phyloP scores from a whole-genome alignment of 306 rosid genomes.

The Begonia peltatifolia region DNA sequence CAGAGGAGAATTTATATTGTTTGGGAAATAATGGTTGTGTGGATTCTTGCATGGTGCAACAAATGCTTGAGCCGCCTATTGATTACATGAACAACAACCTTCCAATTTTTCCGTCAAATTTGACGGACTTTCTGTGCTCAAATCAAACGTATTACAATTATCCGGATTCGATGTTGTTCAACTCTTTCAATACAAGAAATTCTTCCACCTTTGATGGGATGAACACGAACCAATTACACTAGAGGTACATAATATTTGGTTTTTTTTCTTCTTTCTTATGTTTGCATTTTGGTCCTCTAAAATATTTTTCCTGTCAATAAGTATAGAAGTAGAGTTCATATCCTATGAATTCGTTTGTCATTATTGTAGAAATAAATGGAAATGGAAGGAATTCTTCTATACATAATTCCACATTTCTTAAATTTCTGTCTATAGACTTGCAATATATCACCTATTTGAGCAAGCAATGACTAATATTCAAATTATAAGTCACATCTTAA shows the following conservation, averaged over 20 bases:
- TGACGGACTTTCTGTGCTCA: slow-evolving; percentile 7
- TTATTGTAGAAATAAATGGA: too few relatives aligned
- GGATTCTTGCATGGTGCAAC: slow-evolving; percentile 28
- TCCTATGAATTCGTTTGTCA: not conserved
- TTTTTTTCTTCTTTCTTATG: not conserved
- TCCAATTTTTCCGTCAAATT: slow-evolving; percentile 6
- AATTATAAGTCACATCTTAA: too few relatives aligned
- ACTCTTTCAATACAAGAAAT: not conserved
- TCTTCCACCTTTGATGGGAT: not conserved
- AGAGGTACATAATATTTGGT: not conserved
- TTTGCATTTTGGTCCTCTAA: too few relatives aligned
- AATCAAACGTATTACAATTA: slow-evolving; percentile 11
- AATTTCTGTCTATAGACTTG: too few relatives aligned
- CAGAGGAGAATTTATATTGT: slow-evolving; percentile 36
- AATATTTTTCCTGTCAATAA: too few relatives aligned
- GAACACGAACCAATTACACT: not conserved
- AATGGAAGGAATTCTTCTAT: too few relatives aligned
- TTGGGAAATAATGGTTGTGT: slow-evolving; percentile 23
- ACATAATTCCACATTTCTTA: too few relatives aligned
- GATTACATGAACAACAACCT: slow-evolving; percentile 3
- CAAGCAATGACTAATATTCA: too few relatives aligned
- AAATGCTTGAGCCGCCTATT: slow-evolving; percentile 16
- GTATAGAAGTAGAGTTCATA: not conserved
- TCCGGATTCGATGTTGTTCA: slow-evolving; percentile 4
- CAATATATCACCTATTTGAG: too few relatives aligned